These are phyloP conservation scores for Candida dubliniensis DNA, from an alignment of 1,139 yeast species.

Conservation along the genomic window DNA sequence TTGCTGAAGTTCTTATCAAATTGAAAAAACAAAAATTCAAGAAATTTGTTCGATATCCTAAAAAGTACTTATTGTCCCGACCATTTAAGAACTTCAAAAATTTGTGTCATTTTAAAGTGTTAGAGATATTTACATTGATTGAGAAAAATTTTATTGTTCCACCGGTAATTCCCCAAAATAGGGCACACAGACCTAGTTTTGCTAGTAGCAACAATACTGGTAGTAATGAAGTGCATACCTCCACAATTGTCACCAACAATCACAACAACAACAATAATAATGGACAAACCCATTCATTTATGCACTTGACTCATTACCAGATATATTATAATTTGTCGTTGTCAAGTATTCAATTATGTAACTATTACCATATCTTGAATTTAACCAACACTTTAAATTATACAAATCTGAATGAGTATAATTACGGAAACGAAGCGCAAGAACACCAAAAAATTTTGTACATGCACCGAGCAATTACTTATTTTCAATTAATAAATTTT, in stretches of 20 bases:
- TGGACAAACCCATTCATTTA: constrained; percentile 6
- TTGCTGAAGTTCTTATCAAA: constrained; percentile 35
- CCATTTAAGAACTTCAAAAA: constrained; percentile 27
- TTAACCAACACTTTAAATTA: constrained; percentile 17
- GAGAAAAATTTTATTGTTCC: constrained; percentile 34
- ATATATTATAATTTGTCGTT: constrained; percentile 38
- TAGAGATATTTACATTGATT: constrained; percentile 29
- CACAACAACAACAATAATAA: constrained; percentile 11
- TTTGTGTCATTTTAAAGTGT: constrained; percentile 30
- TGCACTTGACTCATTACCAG: constrained; percentile 25
- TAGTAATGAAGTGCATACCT: neutral
- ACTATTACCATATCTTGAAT: constrained; percentile 36
- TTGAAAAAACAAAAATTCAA: constrained; percentile 27
- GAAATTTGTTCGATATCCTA: constrained; percentile 20
- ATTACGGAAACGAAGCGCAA: constrained; percentile 20
- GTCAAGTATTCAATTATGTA: constrained; percentile 33
- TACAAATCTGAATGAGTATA: constrained; percentile 5
- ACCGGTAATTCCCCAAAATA: constrained; percentile 15
- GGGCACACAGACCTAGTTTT: constrained; percentile 14
- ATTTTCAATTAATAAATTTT: constrained; percentile 35
- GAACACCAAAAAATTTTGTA: constrained; percentile 38
- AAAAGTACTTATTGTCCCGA: constrained; percentile 19
- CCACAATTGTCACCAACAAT: constrained; percentile 6
- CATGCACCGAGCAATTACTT: constrained; percentile 37
- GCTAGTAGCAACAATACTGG: neutral